These are phyloP conservation scores for Marchantia polymorpha DNA, from an alignment of 225 moss, liverwort and hornwort genomes.

Conservation along the genomic window DNA sequence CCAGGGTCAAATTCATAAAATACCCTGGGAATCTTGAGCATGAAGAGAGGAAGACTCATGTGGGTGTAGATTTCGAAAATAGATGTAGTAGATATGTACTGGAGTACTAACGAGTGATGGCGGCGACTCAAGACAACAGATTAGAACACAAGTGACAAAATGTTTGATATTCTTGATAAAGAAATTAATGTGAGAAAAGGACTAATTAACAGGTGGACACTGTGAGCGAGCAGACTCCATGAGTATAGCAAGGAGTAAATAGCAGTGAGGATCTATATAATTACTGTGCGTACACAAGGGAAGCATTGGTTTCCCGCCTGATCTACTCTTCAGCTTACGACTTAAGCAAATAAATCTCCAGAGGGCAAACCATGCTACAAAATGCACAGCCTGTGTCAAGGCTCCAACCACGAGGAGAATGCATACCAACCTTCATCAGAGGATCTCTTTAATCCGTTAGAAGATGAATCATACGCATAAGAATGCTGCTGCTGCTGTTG, in stretches of 20 bases:
- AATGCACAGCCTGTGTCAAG: not conserved
- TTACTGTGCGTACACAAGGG: not conserved
- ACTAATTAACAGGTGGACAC: not conserved
- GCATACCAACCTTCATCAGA: conserved; percentile 46
- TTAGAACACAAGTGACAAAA: no score
- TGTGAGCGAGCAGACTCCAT: not conserved
- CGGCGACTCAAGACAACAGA: no score
- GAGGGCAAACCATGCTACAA: not conserved
- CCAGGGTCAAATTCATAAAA: no score
- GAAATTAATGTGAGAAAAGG: no score
- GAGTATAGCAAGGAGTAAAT: no score
- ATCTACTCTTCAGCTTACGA: not conserved
- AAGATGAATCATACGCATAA: conserved; percentile 32
- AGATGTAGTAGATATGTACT: no score
- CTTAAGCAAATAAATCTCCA: not conserved
- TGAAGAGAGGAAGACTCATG: no score
- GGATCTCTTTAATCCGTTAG: conserved; percentile 38
- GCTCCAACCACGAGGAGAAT: not conserved
- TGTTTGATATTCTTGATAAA: no score
- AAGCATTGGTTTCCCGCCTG: not conserved
- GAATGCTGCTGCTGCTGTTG: conserved; percentile 7
- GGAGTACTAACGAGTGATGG: no score
- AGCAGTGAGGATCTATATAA: not conserved
- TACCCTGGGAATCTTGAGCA: no score
- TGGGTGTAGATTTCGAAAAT: no score